Evolutionary conservation across 345 rosid genomes (phyloP), one percentile per base, ranked within the genome.

Genomic region (Sisymbrium irio): DNA sequence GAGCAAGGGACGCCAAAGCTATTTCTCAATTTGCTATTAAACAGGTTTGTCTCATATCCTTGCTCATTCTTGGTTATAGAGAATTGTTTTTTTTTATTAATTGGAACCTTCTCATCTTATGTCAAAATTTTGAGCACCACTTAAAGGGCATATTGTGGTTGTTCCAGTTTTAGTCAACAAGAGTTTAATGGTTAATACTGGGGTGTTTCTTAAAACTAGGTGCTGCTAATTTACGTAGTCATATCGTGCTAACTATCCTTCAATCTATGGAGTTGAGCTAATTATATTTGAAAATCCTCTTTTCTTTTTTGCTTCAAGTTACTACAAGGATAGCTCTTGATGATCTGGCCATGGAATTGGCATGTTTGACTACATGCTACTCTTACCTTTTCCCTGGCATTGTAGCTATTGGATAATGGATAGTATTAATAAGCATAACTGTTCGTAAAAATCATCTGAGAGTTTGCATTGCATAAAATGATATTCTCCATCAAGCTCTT

Each of bases 1-100:
- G 97, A 79, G 97, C 93, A 30, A 91, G 97, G 77, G 98, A 93
- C 32, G 95, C 82, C 57, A 88, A 93, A 69, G 74, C 98, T 25
- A 89, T 93, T 73, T 88, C 90, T 63, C 84, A 89, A 64, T 93
- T 83, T 78, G 88, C 85, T 27, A 68, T 86, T 19, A 67, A 82
- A 60, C 89, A 90, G 97, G 98, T 94, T 74, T 75, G 7, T 20
- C 17, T 28, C 68, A 41, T 32, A 28, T 40, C 4, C 10, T 45
- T 27, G 14, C 22, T 58, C 7, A 30, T 56, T 69, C 40, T 58
- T 58, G 22, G 7, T 70, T 25, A 28, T 9, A 4, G 22, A n/a
- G 25, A 12, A 33, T 4, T 5, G 25, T 1, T 22, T 22, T 22
- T 35, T 22, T 14, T 42, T 4, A 7, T 60, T 19, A 30, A 22